These are phyloP conservation scores for Microstegium vimineum DNA, from an alignment of 176 grass and related monocot species.

Conservation along the genomic window DNA sequence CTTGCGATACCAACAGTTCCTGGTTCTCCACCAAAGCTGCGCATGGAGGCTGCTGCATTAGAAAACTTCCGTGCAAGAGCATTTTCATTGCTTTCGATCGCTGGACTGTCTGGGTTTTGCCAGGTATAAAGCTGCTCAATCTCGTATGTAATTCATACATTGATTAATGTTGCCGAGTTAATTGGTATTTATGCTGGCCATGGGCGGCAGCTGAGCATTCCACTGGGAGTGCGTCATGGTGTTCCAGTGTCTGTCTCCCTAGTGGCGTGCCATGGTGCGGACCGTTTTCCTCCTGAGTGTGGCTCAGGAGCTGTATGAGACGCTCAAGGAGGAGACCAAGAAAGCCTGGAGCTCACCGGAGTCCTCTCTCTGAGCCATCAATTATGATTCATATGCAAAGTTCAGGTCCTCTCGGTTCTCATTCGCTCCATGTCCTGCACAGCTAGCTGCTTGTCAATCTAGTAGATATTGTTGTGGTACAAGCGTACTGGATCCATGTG, in stretches of 20 bases:
- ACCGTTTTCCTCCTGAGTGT: constrained; percentile 63
- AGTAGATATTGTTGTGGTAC: background rate
- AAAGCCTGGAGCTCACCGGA: constrained; percentile 30
- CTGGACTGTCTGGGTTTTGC: constrained; percentile 76
- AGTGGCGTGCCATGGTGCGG: constrained; percentile 51
- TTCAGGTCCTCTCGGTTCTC: background rate
- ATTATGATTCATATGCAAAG: background rate
- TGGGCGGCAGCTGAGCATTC: constrained; percentile 60
- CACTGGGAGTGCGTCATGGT: constrained; percentile 51
- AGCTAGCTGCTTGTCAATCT: background rate
- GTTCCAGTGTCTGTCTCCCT: constrained; percentile 80
- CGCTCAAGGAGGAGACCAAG: constrained; percentile 56
- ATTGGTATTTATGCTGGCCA: background rate
- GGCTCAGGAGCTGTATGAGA: constrained; percentile 48
- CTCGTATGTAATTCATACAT: background rate
- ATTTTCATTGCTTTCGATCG: constrained; percentile 79
- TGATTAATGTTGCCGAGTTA: background rate
- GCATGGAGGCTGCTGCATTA: constrained; percentile 43
- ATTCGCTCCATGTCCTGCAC: background rate
- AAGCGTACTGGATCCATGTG: background rate
- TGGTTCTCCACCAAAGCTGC: constrained; percentile 67
- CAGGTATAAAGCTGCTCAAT: constrained; percentile 35
- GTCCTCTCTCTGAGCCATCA: background rate
- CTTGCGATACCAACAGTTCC: constrained; percentile 78
- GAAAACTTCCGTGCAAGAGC: constrained; percentile 57